phyloP scores from a whole-genome alignment of 805 yeast species.

The Kazachstania martiniae region DNA sequence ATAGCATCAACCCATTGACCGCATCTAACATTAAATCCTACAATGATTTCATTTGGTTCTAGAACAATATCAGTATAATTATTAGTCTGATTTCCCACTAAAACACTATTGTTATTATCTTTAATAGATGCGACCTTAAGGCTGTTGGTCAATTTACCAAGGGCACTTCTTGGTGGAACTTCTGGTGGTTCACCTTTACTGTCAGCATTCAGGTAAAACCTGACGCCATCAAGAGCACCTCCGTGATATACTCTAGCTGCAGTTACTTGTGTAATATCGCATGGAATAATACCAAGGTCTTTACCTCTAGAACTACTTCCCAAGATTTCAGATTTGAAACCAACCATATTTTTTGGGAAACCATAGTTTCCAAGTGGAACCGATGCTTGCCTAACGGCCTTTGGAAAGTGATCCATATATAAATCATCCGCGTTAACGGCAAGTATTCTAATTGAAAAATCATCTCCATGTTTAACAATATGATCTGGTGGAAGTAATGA shows the following conservation, averaged over 20 bases:
- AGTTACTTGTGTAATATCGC: slow-evolving; percentile 27
- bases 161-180: slow-evolving; percentile 38
- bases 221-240: slow-evolving; percentile 71
- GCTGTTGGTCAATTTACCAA: slow-evolving; percentile 21
- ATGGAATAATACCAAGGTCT: slow-evolving; percentile 22
- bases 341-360: slow-evolving; percentile 11
- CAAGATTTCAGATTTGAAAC: slow-evolving; percentile 21
- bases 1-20: slow-evolving; percentile 91
- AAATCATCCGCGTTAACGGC: slow-evolving; percentile 52
- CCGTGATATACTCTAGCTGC: slow-evolving; percentile 64
- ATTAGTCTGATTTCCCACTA: slow-evolving; percentile 43
- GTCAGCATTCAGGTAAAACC: slow-evolving; percentile 31
- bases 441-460: slow-evolving; percentile 39
- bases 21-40: slow-evolving; percentile 51
- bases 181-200: slow-evolving; percentile 26
- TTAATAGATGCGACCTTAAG: slow-evolving; percentile 11
- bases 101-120: slow-evolving; percentile 8
- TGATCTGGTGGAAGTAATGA: slow-evolving; percentile 24
- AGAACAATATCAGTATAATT: slow-evolving; percentile 47
- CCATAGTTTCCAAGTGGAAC: slow-evolving; percentile 24
- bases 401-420: slow-evolving; percentile 38
- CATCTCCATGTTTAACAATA: slow-evolving; percentile 20
- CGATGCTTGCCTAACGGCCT: slow-evolving; percentile 8
- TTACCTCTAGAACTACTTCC: slow-evolving; percentile 21
- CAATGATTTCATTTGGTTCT: slow-evolving; percentile 46